Conservation (phyloP, 1,284 basidiomycete species). For the Inonotus obliquus region DNA sequence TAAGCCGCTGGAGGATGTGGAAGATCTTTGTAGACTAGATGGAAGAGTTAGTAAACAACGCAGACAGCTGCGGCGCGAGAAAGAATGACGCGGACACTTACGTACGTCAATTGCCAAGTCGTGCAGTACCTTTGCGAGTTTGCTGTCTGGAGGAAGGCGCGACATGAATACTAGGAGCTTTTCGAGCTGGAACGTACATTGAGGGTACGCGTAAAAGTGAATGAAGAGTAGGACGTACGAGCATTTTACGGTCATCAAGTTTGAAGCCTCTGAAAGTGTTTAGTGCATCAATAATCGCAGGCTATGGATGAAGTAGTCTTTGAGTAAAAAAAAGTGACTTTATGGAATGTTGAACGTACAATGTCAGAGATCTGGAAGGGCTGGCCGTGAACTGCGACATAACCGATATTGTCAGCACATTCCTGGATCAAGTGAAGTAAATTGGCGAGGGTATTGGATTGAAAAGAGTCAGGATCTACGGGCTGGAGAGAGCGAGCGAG, state of each 20-base stretch:
- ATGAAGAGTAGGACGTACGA: conserved; percentile 42
- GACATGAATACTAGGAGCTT: conserved; percentile 52
- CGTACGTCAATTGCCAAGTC: conserved; percentile 43
- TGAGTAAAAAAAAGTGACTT: background rate
- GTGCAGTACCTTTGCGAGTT: conserved; percentile 38
- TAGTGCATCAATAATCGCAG: conserved; percentile 47
- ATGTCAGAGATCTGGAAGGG: conserved; percentile 13
- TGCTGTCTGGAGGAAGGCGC: conserved; percentile 34
- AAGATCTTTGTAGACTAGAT: conserved; percentile 63
- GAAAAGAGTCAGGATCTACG: conserved; percentile 7
- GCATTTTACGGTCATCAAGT: conserved; percentile 52
- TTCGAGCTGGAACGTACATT: conserved; percentile 44
- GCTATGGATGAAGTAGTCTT: conserved; percentile 29
- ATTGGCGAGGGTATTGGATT: background rate
- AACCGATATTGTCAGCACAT: conserved; percentile 3
- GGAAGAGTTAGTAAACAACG: too few relatives aligned
- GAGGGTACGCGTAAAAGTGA: background rate
- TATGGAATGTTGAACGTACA: conserved; percentile 4
- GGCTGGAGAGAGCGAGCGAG: conserved; percentile 12
- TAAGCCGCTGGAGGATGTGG: conserved; percentile 61
- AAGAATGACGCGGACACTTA: conserved; percentile 33
- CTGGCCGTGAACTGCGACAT: background rate
- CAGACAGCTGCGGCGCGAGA: too few relatives aligned
- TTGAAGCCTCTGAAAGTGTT: conserved; percentile 38
- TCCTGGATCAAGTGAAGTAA: conserved; percentile 8